These are phyloP conservation scores for Fusarium verrucosum DNA, from an alignment of 2,329 filamentous ascomycete species.

Conservation along the genomic window DNA sequence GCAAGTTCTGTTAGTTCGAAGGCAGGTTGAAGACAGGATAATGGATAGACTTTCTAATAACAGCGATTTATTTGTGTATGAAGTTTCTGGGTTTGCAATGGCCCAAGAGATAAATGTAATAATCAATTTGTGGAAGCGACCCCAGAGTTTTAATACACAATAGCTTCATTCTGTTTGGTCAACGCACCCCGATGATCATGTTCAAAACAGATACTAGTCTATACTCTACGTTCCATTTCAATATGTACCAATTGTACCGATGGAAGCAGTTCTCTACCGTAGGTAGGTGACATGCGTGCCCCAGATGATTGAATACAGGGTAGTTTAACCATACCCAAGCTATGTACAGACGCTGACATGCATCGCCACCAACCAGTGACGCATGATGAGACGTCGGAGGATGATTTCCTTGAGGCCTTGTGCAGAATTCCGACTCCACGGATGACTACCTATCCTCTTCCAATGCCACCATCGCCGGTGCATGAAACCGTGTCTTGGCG, in stretches of 20 bases:
- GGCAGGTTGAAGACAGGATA: neutral
- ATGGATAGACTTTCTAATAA: neutral
- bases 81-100: neutral
- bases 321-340: neutral
- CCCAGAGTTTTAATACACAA: neutral
- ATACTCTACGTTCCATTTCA: neutral
- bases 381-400: neutral
- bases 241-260: neutral
- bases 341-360: neutral
- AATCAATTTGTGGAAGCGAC: neutral
- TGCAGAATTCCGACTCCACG: fast-evolving
- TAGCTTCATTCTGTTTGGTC: neutral
- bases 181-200: neutral
- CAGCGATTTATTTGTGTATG: neutral
- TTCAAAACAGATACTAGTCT: neutral
- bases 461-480: neutral
- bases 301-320: neutral
- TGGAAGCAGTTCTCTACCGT: neutral
- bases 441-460: neutral
- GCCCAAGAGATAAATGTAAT: neutral
- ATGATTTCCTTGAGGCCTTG: neutral
- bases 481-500: neutral
- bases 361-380: neutral
- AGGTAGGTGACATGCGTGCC: neutral
- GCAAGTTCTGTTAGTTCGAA: neutral